These are phyloP conservation scores for Chrysosporium keratinophilum DNA, from an alignment of 2,329 filamentous ascomycete species.

Conservation along the genomic window DNA sequence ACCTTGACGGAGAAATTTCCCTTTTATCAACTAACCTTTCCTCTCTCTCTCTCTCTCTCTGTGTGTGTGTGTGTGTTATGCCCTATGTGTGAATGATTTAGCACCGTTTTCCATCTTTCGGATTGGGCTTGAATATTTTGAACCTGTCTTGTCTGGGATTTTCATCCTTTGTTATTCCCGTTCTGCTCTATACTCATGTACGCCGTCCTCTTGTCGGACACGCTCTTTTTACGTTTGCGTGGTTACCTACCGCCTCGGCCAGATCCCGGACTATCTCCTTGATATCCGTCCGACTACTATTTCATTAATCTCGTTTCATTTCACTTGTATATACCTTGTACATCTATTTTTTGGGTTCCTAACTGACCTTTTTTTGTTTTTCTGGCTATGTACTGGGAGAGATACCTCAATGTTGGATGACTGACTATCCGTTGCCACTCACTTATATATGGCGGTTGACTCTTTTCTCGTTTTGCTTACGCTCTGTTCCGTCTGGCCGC, in stretches of 20 bases:
- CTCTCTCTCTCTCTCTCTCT: not conserved
- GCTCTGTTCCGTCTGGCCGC: not conserved
- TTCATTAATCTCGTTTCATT: not conserved
- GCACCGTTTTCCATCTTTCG: no score
- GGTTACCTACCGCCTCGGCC: no score
- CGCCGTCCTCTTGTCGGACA: no score
- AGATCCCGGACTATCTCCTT: no score
- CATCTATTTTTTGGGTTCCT: not conserved
- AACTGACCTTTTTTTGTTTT: not conserved
- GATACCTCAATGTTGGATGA: not conserved
- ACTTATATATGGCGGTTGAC: not conserved
- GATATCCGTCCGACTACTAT: no score
- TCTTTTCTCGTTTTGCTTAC: not conserved
- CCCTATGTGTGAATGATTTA: conserved; percentile 5
- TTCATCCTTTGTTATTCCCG: no score
- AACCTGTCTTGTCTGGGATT: no score
- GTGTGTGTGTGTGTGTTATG: conserved; percentile 1
- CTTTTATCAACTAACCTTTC: no score
- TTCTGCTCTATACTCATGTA: no score
- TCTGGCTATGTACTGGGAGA: not conserved
- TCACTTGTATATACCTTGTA: not conserved
- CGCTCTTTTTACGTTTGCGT: no score
- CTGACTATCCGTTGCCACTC: not conserved
- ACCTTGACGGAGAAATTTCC: not conserved
- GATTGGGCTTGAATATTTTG: not conserved